Evolutionary conservation across 192 early-diverging fungal species (phyloP).

Genomic region (Chytriomyces confervae): DNA sequence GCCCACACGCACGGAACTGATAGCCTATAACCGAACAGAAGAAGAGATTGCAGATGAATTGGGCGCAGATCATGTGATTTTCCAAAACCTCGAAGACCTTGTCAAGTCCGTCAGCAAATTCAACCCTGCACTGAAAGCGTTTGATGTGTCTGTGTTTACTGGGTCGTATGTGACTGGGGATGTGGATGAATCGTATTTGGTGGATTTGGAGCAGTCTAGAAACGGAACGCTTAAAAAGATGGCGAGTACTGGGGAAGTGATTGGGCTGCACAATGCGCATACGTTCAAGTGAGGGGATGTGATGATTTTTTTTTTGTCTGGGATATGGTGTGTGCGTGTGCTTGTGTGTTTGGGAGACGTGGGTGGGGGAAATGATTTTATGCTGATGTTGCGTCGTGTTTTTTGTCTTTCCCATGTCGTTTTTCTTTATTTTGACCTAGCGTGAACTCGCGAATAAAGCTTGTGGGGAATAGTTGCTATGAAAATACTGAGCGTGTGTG

Average conservation of each 20-base stretch:
- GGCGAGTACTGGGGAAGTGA: constrained; percentile 48
- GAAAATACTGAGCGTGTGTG: no score
- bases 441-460: no score
- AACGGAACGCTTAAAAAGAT: constrained; percentile 39
- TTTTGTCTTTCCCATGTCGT: no score
- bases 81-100: constrained; percentile 86
- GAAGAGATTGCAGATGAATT: constrained; percentile 86
- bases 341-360: no score
- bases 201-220: constrained; percentile 46
- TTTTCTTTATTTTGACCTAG: no score
- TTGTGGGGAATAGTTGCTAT: no score
- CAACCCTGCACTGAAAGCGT: constrained; percentile 79
- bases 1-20: constrained; percentile 91
- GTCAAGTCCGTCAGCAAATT: constrained; percentile 83
- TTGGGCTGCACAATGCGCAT: constrained; percentile 55
- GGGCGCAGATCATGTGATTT: constrained; percentile 96
- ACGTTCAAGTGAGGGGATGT: constrained; percentile 36
- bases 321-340: no score
- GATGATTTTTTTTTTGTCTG: background rate
- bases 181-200: constrained; percentile 52
- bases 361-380: no score
- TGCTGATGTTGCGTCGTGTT: no score
- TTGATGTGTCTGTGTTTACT: constrained; percentile 98
- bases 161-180: constrained; percentile 88
- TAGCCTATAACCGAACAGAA: constrained; percentile 80